A percentile compares a stretch with the other conserved stretches of the same genome.
phyloP scores from a whole-genome alignment of 768 basidiomycete genomes.

The Serendipita sp. region DNA sequence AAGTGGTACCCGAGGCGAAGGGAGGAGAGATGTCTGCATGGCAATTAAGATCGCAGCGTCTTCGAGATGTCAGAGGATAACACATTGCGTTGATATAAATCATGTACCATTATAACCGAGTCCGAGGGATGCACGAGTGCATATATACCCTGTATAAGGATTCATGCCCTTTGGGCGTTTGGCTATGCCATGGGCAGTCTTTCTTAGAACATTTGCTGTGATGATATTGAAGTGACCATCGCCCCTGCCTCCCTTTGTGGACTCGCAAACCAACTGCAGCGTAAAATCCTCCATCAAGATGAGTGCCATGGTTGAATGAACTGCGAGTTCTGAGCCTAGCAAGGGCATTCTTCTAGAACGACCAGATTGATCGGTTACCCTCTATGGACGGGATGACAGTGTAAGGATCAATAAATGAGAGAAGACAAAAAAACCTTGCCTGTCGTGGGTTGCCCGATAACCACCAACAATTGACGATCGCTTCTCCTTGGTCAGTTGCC shows the following conservation, averaged over 20 bases:
- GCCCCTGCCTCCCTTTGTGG: neutral
- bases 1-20: neutral
- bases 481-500: neutral
- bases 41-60: neutral
- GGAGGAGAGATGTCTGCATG: neutral
- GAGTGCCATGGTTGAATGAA: neutral
- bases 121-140: neutral
- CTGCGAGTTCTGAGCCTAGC: neutral
- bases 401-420: neutral
- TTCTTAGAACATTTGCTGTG: neutral
- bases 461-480: conserved; percentile 4
- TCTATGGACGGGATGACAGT: neutral
- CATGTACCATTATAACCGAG: neutral
- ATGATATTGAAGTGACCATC: neutral
- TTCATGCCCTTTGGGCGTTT: neutral
- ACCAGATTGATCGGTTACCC: neutral
- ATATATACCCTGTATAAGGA: neutral
- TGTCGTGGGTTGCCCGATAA: neutral
- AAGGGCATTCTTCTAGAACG: neutral
- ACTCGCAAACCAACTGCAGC: neutral
- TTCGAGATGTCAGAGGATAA: neutral
- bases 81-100: neutral
- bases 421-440: neutral
- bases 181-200: neutral
- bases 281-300: neutral